Evolutionary conservation across 2,329 filamentous ascomycete species (phyloP).

Genomic region (Calonectria hongkongensis): DNA sequence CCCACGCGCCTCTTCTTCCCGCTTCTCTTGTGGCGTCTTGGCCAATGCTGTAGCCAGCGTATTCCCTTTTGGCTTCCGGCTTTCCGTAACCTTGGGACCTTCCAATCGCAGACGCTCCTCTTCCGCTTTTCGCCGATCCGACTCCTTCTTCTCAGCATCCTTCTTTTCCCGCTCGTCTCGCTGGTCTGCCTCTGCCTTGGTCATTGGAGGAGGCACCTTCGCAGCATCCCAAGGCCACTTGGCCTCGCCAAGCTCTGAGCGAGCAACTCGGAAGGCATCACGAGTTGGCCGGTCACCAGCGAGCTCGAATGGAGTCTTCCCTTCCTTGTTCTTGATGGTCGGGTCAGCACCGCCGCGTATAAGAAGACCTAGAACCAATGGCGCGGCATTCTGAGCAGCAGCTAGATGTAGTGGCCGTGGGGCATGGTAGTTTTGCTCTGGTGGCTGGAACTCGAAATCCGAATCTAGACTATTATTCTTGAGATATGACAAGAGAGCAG

Average conservation of each 20-base stretch:
- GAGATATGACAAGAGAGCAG: slow-evolving; percentile 89
- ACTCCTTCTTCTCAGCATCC: slow-evolving; percentile 80
- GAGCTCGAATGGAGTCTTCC: slow-evolving; percentile 91
- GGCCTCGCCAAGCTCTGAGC: slow-evolving; percentile 85
- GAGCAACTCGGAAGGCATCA: slow-evolving; percentile 93
- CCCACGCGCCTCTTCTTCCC: slow-evolving; percentile 89
- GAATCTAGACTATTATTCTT: slow-evolving; percentile 82
- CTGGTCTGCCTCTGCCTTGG: slow-evolving; percentile 81
- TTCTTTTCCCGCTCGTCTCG: slow-evolving; percentile 82
- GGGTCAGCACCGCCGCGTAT: slow-evolving; percentile 86
- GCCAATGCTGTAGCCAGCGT: slow-evolving; percentile 72
- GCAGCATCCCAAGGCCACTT: slow-evolving; percentile 87
- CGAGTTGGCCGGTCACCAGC: slow-evolving; percentile 89
- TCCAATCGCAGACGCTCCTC: slow-evolving; percentile 82
- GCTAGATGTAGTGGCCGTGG: slow-evolving; percentile 91
- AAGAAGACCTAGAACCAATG: slow-evolving; percentile 86
- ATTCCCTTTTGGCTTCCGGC: slow-evolving; percentile 70
- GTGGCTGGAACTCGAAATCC: slow-evolving; percentile 85
- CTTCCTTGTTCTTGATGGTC: slow-evolving; percentile 80
- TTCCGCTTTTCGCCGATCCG: slow-evolving; percentile 82
- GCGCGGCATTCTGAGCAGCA: slow-evolving; percentile 85
- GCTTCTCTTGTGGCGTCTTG: slow-evolving; percentile 86
- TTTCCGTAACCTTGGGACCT: slow-evolving; percentile 73
- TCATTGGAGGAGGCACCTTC: slow-evolving; percentile 82
- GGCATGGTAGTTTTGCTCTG: slow-evolving; percentile 84